phyloP scores from a whole-genome alignment of 2,329 filamentous ascomycete species.

The Pseudopyricularia cyperi region DNA sequence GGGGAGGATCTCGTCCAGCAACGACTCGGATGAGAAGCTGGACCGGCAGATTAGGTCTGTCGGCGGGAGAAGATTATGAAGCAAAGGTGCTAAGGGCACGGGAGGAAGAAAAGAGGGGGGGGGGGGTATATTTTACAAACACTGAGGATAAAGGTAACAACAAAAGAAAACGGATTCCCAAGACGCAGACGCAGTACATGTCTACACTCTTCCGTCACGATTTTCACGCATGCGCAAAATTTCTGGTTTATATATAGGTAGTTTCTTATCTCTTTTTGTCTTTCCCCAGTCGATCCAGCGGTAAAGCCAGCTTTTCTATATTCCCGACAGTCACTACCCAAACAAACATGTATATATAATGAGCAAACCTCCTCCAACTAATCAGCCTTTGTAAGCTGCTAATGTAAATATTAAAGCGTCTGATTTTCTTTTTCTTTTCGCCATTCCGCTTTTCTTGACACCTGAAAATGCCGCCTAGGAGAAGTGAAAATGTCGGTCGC shows the following conservation, averaged over 20 bases:
- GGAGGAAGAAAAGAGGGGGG: neutral
- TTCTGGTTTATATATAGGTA: neutral
- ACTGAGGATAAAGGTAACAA: neutral
- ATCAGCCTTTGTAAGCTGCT: too few species aligned
- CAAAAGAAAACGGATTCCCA: neutral
- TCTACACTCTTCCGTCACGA: neutral
- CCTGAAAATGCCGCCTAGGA: neutral
- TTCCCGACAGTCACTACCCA: too few species aligned
- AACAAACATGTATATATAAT: too few species aligned
- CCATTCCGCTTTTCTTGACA: neutral
- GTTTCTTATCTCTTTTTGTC: neutral
- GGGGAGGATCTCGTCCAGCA: neutral
- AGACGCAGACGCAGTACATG: neutral
- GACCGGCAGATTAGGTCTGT: neutral
- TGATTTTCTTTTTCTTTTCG: too few species aligned
- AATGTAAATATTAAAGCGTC: too few species aligned
- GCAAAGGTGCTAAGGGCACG: neutral
- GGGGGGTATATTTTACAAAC: too few species aligned
- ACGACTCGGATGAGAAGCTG: neutral
- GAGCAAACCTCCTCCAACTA: too few species aligned
- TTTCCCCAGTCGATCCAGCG: too few species aligned
- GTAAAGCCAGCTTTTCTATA: too few species aligned
- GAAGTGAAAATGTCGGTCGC: neutral
- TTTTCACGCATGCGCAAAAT: neutral
- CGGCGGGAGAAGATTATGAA: neutral